phyloP scores from a whole-genome alignment of 306 rosid species.

The Nissolia schottii region DNA sequence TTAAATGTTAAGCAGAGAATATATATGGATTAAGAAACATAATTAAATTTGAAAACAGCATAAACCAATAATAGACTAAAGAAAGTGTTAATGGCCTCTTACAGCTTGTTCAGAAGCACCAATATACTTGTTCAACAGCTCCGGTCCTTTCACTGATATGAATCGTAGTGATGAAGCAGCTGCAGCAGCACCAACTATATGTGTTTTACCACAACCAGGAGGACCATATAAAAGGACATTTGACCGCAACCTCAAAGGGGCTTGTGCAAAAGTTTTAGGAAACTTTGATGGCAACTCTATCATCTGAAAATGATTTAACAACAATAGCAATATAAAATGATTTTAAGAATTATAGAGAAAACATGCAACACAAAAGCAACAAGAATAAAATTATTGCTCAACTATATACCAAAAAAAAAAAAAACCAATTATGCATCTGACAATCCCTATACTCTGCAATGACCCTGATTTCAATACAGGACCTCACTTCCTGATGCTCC shows the following conservation, averaged over 20 bases:
- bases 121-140: slow-evolving; percentile 87
- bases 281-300: slow-evolving; percentile 91
- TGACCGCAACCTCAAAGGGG: slow-evolving; percentile 92
- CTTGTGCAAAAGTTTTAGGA: slow-evolving; percentile 78
- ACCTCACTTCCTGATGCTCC: background rate
- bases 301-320: slow-evolving; percentile 54
- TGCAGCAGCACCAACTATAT: slow-evolving; percentile 94
- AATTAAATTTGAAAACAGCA: background rate
- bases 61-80: slow-evolving; percentile 5
- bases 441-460: background rate
- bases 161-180: slow-evolving; percentile 89
- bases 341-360: background rate
- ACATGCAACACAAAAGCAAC: slow-evolving; percentile 14
- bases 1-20: slow-evolving; percentile 1
- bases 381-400: slow-evolving; percentile 3
- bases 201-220: slow-evolving; percentile 98
- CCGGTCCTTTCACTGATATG: slow-evolving; percentile 93
- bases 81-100: slow-evolving; percentile 34
- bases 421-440: background rate
- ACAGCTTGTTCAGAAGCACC: slow-evolving; percentile 99
- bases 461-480: background rate
- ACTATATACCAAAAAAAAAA: background rate
- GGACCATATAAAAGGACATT: slow-evolving; percentile 93
- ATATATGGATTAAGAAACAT: background rate
- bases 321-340: background rate